These are phyloP conservation scores for Papilionanthe hybrid DNA, from an alignment of 116 monocot genomes.

Conservation along the genomic window DNA sequence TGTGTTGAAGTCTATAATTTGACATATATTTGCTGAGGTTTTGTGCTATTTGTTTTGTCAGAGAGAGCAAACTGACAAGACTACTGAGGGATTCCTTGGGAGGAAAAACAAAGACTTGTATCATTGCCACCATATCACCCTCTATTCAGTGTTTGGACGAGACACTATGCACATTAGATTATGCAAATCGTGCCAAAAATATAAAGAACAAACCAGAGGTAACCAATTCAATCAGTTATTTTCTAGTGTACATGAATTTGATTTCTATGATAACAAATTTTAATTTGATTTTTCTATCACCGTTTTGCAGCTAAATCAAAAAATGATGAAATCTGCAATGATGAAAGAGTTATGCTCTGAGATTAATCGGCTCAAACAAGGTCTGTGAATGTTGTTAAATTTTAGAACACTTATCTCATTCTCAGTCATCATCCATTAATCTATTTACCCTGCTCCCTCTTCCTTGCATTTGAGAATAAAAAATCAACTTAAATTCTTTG, in stretches of 20 bases:
- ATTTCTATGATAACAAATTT: background rate
- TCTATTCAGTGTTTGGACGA: conserved; percentile 72
- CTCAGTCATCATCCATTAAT: too few relatives aligned
- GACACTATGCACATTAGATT: conserved; percentile 77
- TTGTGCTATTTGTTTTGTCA: conserved; percentile 9
- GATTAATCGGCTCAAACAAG: conserved; percentile 84
- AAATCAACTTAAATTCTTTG: background rate
- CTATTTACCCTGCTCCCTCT: too few relatives aligned
- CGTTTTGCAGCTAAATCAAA: conserved; percentile 65
- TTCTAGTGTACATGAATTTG: background rate
- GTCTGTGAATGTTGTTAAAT: conserved; percentile 17
- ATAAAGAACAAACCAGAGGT: conserved; percentile 95
- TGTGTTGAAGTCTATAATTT: background rate
- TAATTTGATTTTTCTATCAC: background rate
- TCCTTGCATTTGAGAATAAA: too few relatives aligned
- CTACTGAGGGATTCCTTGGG: conserved; percentile 82
- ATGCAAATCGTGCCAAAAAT: conserved; percentile 77
- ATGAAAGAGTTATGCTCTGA: conserved; percentile 74
- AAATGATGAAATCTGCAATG: conserved; percentile 56
- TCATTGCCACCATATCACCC: conserved; percentile 81
- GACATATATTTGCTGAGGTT: background rate
- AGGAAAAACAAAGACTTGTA: conserved; percentile 87
- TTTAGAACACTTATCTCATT: background rate
- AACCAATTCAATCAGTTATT: background rate
- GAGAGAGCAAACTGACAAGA: conserved; percentile 91